Evolutionary conservation across 495 filamentous ascomycete genomes (phyloP).

Genomic region (Podospora anserina): DNA sequence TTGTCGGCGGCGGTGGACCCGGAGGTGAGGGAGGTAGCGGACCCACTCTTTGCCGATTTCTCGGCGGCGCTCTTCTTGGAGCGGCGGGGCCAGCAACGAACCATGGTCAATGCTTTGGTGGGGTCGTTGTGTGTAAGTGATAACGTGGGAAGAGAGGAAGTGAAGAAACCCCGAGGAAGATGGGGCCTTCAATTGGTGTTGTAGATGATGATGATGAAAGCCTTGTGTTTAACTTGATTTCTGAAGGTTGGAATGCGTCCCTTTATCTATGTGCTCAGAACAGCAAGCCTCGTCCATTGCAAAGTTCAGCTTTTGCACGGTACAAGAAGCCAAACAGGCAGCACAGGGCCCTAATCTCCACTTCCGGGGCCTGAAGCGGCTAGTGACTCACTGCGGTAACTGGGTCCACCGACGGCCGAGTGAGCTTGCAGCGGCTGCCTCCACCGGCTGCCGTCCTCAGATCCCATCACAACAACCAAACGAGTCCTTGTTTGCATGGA

Average conservation of each 20-base stretch:
- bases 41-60: slow-evolving; percentile 15
- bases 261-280: background rate
- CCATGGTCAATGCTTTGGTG: slow-evolving; percentile 14
- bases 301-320: background rate
- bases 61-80: slow-evolving; percentile 17
- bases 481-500: background rate
- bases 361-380: slow-evolving; percentile 6
- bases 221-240: background rate
- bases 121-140: background rate
- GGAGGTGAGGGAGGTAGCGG: slow-evolving; percentile 7
- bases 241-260: background rate
- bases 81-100: slow-evolving; percentile 24
- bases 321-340: background rate
- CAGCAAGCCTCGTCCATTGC: slow-evolving; percentile 5
- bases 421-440: slow-evolving; percentile 14
- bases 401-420: background rate
- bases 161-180: background rate
- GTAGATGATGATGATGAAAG: background rate
- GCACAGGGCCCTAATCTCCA: slow-evolving; percentile 18
- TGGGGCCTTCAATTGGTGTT: background rate
- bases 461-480: background rate
- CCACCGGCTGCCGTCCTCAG: slow-evolving; percentile 4
- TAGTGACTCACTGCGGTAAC: slow-evolving; percentile 23
- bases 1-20: slow-evolving; percentile 14
- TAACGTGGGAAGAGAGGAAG: background rate